Evolutionary conservation across 2,329 filamentous ascomycete genomes (phyloP).

Genomic region (Leptographium procerum): DNA sequence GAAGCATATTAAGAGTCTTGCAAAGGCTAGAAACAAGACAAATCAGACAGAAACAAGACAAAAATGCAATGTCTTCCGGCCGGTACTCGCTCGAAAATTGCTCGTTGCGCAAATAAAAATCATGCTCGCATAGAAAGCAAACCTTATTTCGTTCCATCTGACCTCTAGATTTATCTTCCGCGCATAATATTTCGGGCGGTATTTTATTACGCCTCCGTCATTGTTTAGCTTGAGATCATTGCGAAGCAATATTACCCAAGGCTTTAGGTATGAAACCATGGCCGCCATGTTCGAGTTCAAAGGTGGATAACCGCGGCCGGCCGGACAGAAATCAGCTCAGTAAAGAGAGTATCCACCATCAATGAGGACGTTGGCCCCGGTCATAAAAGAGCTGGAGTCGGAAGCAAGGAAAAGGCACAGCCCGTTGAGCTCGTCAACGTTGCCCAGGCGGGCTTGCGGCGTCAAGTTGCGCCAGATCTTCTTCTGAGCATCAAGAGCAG

Average conservation of each 20-base stretch:
- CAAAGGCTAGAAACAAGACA: not conserved
- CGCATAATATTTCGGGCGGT: not conserved
- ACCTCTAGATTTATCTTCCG: not conserved
- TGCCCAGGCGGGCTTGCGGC: conserved; percentile 61
- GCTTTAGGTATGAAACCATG: not conserved
- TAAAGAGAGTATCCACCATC: conserved; percentile 56
- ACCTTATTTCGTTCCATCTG: not conserved
- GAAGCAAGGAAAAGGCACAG: conserved; percentile 66
- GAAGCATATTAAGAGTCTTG: not conserved
- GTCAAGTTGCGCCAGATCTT: conserved; percentile 67
- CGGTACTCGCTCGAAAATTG: not conserved
- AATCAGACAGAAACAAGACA: not conserved
- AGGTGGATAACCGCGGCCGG: not conserved
- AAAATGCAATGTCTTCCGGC: not conserved
- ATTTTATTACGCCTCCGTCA: too few relatives aligned
- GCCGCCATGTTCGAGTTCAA: not conserved
- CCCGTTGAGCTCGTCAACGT: conserved; percentile 66
- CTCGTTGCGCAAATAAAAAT: not conserved
- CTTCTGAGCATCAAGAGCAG: conserved; percentile 69
- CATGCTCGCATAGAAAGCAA: not conserved
- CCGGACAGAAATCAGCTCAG: conserved; percentile 2
- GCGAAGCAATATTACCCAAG: not conserved
- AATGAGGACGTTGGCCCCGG: conserved; percentile 60
- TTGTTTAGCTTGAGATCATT: too few relatives aligned
- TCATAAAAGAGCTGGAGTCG: conserved; percentile 66